Base-by-base conservation (phyloP, 164 flowering plant species). In the Vitis labrusca region DNA sequence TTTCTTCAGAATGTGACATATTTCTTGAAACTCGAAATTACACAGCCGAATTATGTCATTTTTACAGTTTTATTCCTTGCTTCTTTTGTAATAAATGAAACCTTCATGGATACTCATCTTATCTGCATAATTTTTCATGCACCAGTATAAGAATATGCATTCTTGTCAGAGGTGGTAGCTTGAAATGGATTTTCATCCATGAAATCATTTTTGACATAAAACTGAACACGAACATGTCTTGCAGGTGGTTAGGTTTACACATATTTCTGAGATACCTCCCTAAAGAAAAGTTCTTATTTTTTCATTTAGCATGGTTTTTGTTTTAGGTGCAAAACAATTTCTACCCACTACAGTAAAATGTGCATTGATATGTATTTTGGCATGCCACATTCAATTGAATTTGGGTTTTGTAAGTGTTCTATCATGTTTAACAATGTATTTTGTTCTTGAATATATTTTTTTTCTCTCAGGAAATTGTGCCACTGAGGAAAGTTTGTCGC, bases 401-500 rank as follows among this genome's bases (percentile, higher is more conserved):
- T 23, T 32, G 15, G 32, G 27, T 50, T 10, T 37, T 16, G 9
- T 23, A 5, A 14, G 19, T 23, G 54, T 49, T 23, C 2, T 23
- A 23, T 23, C 27, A 1, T 23, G 27, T 23, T 23, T 23, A 23
- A 23, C 27, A 23, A 23, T 23, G 27, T 23, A 23, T 15, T n/a
- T 30, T 3, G 27, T 54, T 13, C 19, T 8, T 32, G 19, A 9
- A 9, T 11, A 8, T 9, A 64, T 17, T 5, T 15, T 12, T 56
- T 61, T 52, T 65, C 19, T 3, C 54, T 23, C 78, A 94, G 98
- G 98, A 94, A 83, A 89, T 94, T 66, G 98, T 92, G 66, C 97
- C 90, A 1, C 77, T 94, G 55, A 80, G 89, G 72, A 94, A 94
- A 85, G 80, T 94, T 23, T 94, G 98, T 64, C 97, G 98, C 55